phyloP scores from a whole-genome alignment of 176 grass and related monocot genomes.

The Zoysia japonica region DNA sequence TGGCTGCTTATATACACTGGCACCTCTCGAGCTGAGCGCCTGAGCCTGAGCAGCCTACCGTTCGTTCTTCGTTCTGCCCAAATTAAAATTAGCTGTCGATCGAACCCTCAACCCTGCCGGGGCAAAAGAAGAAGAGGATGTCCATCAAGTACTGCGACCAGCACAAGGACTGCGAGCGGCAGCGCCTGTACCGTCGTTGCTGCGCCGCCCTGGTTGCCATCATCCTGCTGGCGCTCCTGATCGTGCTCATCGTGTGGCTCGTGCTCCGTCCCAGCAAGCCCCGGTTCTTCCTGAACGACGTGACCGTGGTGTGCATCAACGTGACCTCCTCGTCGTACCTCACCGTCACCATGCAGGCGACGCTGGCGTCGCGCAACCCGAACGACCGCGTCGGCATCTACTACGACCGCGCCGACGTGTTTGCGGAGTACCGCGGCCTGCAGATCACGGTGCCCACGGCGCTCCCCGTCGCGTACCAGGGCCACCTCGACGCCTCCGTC shows the following conservation, averaged over 20 bases:
- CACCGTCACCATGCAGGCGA: slow-evolving; percentile 57
- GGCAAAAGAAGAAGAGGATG: slow-evolving; percentile 10
- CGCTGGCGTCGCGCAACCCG: slow-evolving; percentile 59
- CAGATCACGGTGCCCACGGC: slow-evolving; percentile 63
- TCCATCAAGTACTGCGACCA: slow-evolving; percentile 68
- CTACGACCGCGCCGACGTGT: slow-evolving; percentile 65
- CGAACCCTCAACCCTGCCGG: no score
- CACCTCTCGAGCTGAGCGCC: no score
- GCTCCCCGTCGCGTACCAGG: slow-evolving; percentile 66
- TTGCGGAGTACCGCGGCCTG: slow-evolving; percentile 56
- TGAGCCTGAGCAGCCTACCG: no score
- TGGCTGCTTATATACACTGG: no score
- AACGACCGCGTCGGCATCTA: slow-evolving; percentile 72
- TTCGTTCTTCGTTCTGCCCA: no score
- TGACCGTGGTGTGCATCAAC: slow-evolving; percentile 63
- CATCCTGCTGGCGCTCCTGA: slow-evolving; percentile 35
- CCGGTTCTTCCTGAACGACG: slow-evolving; percentile 64
- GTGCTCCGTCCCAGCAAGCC: slow-evolving; percentile 71
- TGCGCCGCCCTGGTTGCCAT: slow-evolving; percentile 21
- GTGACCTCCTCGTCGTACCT: slow-evolving; percentile 44
- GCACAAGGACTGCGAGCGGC: slow-evolving; percentile 51
- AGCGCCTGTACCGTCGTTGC: slow-evolving; percentile 24
- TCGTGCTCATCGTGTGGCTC: slow-evolving; percentile 65
- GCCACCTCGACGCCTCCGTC: slow-evolving; percentile 41
- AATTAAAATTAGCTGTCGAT: no score